phyloP scores from a whole-genome alignment of 2,329 filamentous ascomycete species.

The Scortechinia acanthostroma region DNA sequence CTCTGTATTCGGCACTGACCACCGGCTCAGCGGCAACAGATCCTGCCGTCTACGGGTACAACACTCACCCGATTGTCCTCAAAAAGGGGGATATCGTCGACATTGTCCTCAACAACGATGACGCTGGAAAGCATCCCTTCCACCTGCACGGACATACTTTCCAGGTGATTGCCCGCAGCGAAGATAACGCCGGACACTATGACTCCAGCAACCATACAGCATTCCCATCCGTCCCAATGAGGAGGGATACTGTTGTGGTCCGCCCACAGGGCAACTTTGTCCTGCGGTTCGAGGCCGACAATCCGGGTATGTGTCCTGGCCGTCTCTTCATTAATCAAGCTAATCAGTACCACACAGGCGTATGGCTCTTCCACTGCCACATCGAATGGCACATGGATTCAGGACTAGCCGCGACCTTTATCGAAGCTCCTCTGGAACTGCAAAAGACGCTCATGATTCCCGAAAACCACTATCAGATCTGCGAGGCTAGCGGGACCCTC shows the following conservation, averaged over 20 bases:
- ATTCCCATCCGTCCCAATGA: slow-evolving; percentile 49
- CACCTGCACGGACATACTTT: slow-evolving; percentile 73
- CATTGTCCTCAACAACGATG: slow-evolving; percentile 71
- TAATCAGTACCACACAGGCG: slow-evolving; percentile 25
- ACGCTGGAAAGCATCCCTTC: slow-evolving; percentile 64
- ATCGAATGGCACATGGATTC: slow-evolving; percentile 71
- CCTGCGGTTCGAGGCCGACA: slow-evolving; percentile 60
- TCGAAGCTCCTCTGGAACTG: slow-evolving; percentile 55
- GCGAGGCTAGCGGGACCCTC: slow-evolving; percentile 39
- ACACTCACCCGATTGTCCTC: slow-evolving; percentile 62
- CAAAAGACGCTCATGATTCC: slow-evolving; percentile 57
- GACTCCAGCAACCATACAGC: slow-evolving; percentile 21
- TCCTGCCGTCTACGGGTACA: slow-evolving; percentile 55
- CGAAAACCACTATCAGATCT: slow-evolving; percentile 45
- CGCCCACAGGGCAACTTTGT: slow-evolving; percentile 62
- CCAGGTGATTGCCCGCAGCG: slow-evolving; percentile 35
- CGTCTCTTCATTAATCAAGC: slow-evolving; percentile 4
- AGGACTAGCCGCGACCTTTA: slow-evolving; percentile 58
- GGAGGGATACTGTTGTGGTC: slow-evolving; percentile 63
- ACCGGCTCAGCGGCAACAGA: slow-evolving; percentile 43
- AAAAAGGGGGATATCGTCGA: slow-evolving; percentile 63
- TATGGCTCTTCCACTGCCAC: slow-evolving; percentile 75
- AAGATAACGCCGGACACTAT: slow-evolving; percentile 10
- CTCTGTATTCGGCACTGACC: slow-evolving; percentile 59
- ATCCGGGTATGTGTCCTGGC: too few relatives aligned